phyloP scores from a whole-genome alignment of 2,329 filamentous ascomycete genomes.

The Nakataea oryzae region DNA sequence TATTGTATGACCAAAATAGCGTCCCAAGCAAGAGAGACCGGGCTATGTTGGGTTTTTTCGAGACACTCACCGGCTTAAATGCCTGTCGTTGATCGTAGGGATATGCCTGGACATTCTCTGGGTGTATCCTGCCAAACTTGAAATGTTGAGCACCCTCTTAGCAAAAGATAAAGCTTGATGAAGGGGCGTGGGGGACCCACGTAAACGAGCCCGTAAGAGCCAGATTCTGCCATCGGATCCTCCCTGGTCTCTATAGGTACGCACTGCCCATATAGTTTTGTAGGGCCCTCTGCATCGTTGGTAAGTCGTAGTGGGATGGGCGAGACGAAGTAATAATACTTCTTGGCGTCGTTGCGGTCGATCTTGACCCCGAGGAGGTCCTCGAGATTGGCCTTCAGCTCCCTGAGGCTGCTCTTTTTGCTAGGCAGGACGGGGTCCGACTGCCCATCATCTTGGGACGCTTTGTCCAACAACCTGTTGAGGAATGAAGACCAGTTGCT shows the following conservation, averaged over 20 bases:
- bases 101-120: background rate
- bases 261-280: background rate
- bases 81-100: background rate
- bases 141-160: too few species aligned
- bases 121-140: background rate
- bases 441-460: background rate
- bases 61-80: background rate
- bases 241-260: background rate
- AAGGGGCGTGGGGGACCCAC: background rate
- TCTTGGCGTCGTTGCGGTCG: too few species aligned
- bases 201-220: background rate
- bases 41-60: too few species aligned
- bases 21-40: background rate
- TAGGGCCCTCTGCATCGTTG: background rate
- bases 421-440: background rate
- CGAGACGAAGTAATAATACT: background rate
- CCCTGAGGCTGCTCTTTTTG: too few species aligned
- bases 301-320: background rate
- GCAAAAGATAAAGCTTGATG: too few species aligned
- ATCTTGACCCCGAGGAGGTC: background rate
- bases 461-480: background rate
- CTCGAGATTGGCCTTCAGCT: background rate
- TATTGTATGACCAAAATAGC: background rate
- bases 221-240: background rate
- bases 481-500: background rate